Conservation (phyloP, 208 protist species). For the Herpetomonas samuelpessoai region DNA sequence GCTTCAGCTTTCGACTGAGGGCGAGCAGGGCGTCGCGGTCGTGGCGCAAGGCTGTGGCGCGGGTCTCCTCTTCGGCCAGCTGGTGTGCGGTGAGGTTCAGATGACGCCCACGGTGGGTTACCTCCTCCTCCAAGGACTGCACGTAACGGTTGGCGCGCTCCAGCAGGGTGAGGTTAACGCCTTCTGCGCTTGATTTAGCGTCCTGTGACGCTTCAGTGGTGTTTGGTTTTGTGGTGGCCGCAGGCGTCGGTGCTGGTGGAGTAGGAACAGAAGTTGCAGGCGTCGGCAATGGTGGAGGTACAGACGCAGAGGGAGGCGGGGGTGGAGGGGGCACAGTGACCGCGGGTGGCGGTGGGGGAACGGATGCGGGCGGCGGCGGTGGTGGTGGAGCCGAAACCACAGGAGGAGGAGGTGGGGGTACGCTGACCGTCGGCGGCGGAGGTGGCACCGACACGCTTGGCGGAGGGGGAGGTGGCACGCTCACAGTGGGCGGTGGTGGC, state of each 20-base stretch:
- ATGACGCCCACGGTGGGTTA: slow-evolving; percentile 42
- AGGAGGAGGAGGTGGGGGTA: too few relatives aligned
- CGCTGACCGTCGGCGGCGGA: slow-evolving; percentile 5
- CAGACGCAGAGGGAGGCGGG: neutral
- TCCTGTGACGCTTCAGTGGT: neutral
- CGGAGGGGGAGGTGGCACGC: slow-evolving; percentile 22
- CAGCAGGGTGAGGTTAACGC: slow-evolving; percentile 24
- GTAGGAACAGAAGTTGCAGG: neutral
- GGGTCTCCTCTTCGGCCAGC: slow-evolving; percentile 44
- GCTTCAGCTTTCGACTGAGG: slow-evolving; percentile 34
- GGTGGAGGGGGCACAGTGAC: slow-evolving; percentile 14
- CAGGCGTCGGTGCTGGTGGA: neutral
- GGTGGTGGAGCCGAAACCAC: too few relatives aligned
- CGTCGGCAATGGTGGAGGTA: neutral
- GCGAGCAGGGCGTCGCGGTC: slow-evolving; percentile 51
- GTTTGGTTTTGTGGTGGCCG: neutral
- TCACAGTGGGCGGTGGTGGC: slow-evolving; percentile 10
- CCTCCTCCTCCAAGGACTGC: slow-evolving; percentile 45
- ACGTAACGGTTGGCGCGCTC: slow-evolving; percentile 58
- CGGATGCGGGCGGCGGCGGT: slow-evolving; percentile 6
- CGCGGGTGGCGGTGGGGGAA: slow-evolving; percentile 5
- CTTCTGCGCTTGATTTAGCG: neutral
- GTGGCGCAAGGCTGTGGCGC: slow-evolving; percentile 30
- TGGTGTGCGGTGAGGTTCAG: slow-evolving; percentile 39
- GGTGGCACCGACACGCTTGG: slow-evolving; percentile 3